phyloP scores from a whole-genome alignment of 2,329 filamentous ascomycete genomes.

The Pseudogymnoascus sp. region DNA sequence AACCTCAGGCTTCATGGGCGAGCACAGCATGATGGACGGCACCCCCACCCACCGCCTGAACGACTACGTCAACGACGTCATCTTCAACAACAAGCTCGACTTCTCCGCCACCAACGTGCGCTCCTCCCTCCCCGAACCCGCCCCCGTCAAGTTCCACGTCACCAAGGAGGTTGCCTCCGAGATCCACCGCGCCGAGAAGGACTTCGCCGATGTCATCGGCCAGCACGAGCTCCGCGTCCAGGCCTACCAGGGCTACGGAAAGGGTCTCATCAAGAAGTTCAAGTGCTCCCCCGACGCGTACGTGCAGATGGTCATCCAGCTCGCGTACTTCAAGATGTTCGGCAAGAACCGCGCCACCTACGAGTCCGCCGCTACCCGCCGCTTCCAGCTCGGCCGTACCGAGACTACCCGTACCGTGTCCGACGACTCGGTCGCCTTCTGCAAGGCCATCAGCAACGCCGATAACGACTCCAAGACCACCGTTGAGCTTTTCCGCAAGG shows the following conservation, averaged over 20 bases:
- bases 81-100: conserved; percentile 91
- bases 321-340: conserved; percentile 98
- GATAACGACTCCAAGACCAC: conserved; percentile 54
- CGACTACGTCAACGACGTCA: conserved; percentile 85
- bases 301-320: conserved; percentile 96
- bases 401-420: conserved; percentile 92
- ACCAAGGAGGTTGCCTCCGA: conserved; percentile 65
- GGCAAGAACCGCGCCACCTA: conserved; percentile 96
- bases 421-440: conserved; percentile 86
- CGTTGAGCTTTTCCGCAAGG: conserved; percentile 70
- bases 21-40: conserved; percentile 99
- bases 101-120: conserved; percentile 71
- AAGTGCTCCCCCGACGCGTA: conserved; percentile 96
- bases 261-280: conserved; percentile 98
- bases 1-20: conserved; percentile 93
- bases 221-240: conserved; percentile 89
- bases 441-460: conserved; percentile 72
- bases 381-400: conserved; percentile 92
- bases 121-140: conserved; percentile 75
- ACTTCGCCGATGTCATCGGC: conserved; percentile 75
- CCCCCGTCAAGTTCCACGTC: conserved; percentile 68
- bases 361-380: conserved; percentile 87
- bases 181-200: conserved; percentile 66
- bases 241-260: conserved; percentile 94
- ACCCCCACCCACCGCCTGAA: conserved; percentile 95